Base-by-base conservation (phyloP, 1,284 basidiomycete species). In the Boletus calvinii region DNA sequence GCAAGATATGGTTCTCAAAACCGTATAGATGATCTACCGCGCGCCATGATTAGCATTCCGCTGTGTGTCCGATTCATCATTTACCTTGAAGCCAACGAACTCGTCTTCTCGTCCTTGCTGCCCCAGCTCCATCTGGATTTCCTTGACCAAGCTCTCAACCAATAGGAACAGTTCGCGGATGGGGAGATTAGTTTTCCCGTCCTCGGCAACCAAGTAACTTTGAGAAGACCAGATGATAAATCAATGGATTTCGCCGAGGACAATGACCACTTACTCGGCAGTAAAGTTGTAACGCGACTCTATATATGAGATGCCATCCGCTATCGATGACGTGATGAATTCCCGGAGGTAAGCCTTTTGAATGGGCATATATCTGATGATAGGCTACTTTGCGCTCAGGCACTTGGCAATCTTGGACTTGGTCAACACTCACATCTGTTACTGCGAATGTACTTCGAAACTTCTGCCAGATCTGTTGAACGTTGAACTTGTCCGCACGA, bases 291-390 rank as follows among this genome's bases (percentile, higher is more conserved):
- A 74, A 29, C 87, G 78, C 2, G 79, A 73, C 69, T 91, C 90
- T 24, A 84, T 70, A 62, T 90, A 91, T 4, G 78, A 83, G 46
- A 91, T 84, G 1, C 87, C 87, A 65, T 92, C 89, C 26, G 78
- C 79, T 13, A 88, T 78, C 2, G 81, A 85, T 26, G 57, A 59
- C 47, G 61, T 84, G 74, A 37, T 79, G 30, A 57, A 55, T 39
- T 51, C 43, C 24, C 47, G 55, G 34, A 56, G 43, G 34, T 65
- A 53, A 11, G 43, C 46, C 26, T 41, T 50, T 31, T 58, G 60
- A 31, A 64, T 55, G 15, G 62, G 62, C 43, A 64, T 46, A 29
- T 61, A 65, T 50, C 62, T 60, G 31, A 65, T 57, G n/a, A 65
- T 57, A 17, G 61, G 52, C 61, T 62, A 11, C 20, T 22, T 40